Conservation (phyloP, 768 basidiomycete species). For the Jaapia argillacea region DNA sequence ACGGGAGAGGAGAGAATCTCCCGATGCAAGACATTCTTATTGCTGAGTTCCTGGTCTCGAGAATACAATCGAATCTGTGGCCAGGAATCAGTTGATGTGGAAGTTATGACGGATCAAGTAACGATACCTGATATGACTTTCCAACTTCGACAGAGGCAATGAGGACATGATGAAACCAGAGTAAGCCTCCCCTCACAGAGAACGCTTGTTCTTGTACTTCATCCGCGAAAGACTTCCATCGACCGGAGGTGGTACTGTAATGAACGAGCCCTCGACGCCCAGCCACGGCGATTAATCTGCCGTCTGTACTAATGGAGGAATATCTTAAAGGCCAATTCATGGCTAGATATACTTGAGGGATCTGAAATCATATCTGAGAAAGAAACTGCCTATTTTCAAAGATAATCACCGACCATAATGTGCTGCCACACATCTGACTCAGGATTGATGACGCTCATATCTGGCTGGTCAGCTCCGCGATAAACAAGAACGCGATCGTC, state of each 20-base stretch:
- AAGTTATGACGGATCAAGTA: conserved; percentile 1
- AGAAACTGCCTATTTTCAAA: neutral
- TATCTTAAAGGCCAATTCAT: conserved; percentile 93
- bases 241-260: conserved; percentile 87
- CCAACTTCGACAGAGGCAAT: conserved; percentile 83
- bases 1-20: conserved; percentile 71
- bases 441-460: conserved; percentile 96
- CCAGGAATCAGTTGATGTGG: conserved; percentile 4
- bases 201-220: conserved; percentile 83
- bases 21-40: conserved; percentile 74
- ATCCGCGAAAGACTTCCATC: conserved; percentile 87
- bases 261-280: conserved; percentile 87
- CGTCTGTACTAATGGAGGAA: conserved; percentile 84
- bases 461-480: conserved; percentile 93
- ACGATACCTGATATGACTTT: conserved; percentile 63
- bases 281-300: conserved; percentile 85
- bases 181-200: conserved; percentile 76
- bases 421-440: conserved; percentile 98
- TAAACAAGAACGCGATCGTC: conserved; percentile 92
- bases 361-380: conserved; percentile 30
- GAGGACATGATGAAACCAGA: conserved; percentile 96
- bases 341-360: conserved; percentile 82
- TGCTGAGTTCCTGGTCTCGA: conserved; percentile 78
- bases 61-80: conserved; percentile 86
- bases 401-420: conserved; percentile 51